Evolutionary conservation across 805 yeast species (phyloP).

Genomic region (Zygotorulaspora danielsina): DNA sequence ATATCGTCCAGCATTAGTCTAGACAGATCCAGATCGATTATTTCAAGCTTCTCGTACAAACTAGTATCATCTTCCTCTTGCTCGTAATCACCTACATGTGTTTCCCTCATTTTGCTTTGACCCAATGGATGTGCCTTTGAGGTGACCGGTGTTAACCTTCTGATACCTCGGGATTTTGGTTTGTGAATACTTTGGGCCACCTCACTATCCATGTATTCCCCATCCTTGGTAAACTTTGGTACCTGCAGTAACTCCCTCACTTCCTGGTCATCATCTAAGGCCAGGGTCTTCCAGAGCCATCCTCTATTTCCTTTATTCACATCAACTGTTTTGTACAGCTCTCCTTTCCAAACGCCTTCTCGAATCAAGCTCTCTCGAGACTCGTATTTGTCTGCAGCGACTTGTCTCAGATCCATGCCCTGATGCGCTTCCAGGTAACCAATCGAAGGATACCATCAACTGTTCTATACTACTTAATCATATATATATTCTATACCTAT

Average conservation of each 20-base stretch:
- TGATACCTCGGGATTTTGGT: constrained; percentile 14
- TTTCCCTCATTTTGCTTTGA: neutral
- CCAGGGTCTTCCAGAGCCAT: constrained; percentile 33
- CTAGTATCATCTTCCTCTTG: constrained; percentile 12
- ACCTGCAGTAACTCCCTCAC: constrained; percentile 12
- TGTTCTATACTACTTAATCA: too few relatives aligned
- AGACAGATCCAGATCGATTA: constrained; percentile 30
- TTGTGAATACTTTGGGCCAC: constrained; percentile 1
- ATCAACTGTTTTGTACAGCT: constrained; percentile 20
- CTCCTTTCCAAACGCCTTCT: constrained; percentile 33
- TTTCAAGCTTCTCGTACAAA: constrained; percentile 26
- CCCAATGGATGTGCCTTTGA: constrained; percentile 13
- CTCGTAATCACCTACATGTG: neutral
- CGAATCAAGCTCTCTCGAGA: constrained; percentile 27
- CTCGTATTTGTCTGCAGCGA: constrained; percentile 22
- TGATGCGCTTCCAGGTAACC: too few relatives aligned
- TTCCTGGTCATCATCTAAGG: constrained; percentile 17
- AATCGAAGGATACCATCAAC: too few relatives aligned
- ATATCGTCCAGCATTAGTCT: constrained; percentile 28
- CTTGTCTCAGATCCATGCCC: constrained; percentile 14
- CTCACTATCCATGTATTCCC: constrained; percentile 9
- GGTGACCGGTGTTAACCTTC: constrained; percentile 26
- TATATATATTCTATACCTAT: too few relatives aligned
- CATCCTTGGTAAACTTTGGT: constrained; percentile 15
- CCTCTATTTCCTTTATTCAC: constrained; percentile 20